Evolutionary conservation across 2,329 filamentous ascomycete genomes (phyloP).

Genomic region (Eurotiales sp.): DNA sequence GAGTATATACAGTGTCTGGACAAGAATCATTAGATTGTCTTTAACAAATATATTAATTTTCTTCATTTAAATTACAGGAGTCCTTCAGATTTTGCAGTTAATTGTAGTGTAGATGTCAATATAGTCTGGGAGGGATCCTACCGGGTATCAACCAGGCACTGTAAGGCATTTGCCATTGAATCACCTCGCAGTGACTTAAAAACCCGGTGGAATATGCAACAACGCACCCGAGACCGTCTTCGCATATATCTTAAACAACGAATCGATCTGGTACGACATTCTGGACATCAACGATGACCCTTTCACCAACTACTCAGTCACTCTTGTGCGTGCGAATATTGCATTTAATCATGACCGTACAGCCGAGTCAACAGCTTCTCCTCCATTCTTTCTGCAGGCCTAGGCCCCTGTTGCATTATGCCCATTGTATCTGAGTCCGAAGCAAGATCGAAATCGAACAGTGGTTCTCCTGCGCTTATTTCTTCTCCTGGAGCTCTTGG

Average conservation of each 20-base stretch:
- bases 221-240: constrained; percentile 38
- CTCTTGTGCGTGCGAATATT: too few species aligned
- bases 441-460: constrained; percentile 17
- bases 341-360: not conserved
- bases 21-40: too few species aligned
- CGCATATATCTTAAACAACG: constrained; percentile 36
- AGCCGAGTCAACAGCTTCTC: constrained; percentile 3
- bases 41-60: too few species aligned
- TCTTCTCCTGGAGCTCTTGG: not conserved
- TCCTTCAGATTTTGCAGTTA: too few species aligned
- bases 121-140: constrained; percentile 23
- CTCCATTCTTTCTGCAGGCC: not conserved
- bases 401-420: constrained; percentile 10
- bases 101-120: too few species aligned
- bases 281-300: constrained; percentile 45
- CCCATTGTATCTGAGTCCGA: constrained; percentile 17
- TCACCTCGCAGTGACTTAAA: too few species aligned
- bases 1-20: too few species aligned
- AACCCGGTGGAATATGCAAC: constrained; percentile 36
- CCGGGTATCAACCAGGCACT: constrained; percentile 40
- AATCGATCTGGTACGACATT: constrained; percentile 40
- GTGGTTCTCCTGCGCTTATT: constrained; percentile 11
- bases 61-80: too few species aligned
- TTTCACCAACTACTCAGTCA: constrained; percentile 29
- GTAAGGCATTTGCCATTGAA: too few species aligned